Conservation (phyloP, 108 stramenopile species). For the Chaetoceros muelleri region DNA sequence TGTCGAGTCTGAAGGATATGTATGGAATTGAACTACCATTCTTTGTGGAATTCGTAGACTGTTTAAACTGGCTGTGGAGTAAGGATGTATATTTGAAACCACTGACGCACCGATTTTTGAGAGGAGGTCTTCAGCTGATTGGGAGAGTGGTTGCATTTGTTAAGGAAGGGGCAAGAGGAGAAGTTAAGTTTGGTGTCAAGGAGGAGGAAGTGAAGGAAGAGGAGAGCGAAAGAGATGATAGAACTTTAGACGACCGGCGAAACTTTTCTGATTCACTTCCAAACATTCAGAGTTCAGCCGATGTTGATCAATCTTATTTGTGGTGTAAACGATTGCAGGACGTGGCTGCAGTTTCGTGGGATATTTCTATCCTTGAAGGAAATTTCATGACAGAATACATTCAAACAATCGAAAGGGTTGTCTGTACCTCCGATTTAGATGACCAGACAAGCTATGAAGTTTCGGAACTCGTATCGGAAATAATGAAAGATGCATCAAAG, state of each 20-base stretch:
- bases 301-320: slow-evolving; percentile 30
- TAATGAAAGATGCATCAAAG: slow-evolving; percentile 49
- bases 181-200: slow-evolving; percentile 56
- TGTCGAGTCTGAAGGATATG: slow-evolving; percentile 25
- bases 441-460: slow-evolving; percentile 22
- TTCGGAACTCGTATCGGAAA: slow-evolving; percentile 32
- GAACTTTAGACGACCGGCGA: slow-evolving; percentile 7
- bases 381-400: slow-evolving; percentile 55
- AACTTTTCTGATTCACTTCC: slow-evolving; percentile 4
- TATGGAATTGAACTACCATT: slow-evolving; percentile 67
- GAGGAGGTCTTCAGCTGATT: slow-evolving; percentile 67
- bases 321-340: slow-evolving; percentile 69
- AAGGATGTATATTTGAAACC: slow-evolving; percentile 61
- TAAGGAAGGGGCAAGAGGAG: slow-evolving; percentile 51
- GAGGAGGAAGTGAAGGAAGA: neutral
- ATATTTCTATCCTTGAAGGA: slow-evolving; percentile 64
- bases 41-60: slow-evolving; percentile 71
- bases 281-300: neutral
- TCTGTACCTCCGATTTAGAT: slow-evolving; percentile 23
- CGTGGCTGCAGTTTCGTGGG: slow-evolving; percentile 80
- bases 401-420: slow-evolving; percentile 27
- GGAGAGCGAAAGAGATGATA: slow-evolving; percentile 6
- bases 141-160: slow-evolving; percentile 64
- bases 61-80: slow-evolving; percentile 48
- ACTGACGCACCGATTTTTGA: slow-evolving; percentile 62